phyloP scores from a whole-genome alignment of 768 basidiomycete species.

The Boletellus ananas region DNA sequence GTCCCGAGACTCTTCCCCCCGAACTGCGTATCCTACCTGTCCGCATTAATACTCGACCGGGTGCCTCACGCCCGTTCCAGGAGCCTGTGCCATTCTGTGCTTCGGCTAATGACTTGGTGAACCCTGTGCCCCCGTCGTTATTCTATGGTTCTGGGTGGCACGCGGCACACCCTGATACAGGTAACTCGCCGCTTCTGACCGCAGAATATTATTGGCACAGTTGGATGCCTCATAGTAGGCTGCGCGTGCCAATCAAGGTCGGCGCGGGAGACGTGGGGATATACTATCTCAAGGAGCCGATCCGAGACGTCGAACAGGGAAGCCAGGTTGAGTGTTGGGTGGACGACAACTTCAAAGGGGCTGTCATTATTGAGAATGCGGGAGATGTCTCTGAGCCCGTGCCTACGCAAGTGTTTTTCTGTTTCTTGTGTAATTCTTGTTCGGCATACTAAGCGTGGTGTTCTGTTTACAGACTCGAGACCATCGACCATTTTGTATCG shows the following conservation, averaged over 20 bases:
- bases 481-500: conserved; percentile 86
- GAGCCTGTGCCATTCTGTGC: conserved; percentile 92
- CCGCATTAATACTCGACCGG: conserved; percentile 67
- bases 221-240: conserved; percentile 73
- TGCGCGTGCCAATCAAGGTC: conserved; percentile 80
- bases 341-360: conserved; percentile 87
- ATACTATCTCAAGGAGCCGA: conserved; percentile 81
- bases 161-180: conserved; percentile 62
- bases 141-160: conserved; percentile 95
- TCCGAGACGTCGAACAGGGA: conserved; percentile 52
- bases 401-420: conserved; percentile 54
- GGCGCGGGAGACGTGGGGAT: conserved; percentile 91
- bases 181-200: conserved; percentile 46
- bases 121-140: conserved; percentile 89
- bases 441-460: not conserved
- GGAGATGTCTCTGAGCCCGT: conserved; percentile 58
- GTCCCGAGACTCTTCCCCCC: conserved; percentile 24
- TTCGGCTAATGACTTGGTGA: conserved; percentile 95
- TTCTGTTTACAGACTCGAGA: conserved; percentile 51
- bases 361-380: conserved; percentile 72
- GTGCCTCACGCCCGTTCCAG: conserved; percentile 53
- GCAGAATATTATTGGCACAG: conserved; percentile 90
- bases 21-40: conserved; percentile 57
- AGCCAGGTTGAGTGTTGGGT: conserved; percentile 92
- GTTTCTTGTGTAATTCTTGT: not conserved